These are phyloP conservation scores for Saccharomycopsis selenospora DNA, from an alignment of 805 yeast species.

Conservation along the genomic window DNA sequence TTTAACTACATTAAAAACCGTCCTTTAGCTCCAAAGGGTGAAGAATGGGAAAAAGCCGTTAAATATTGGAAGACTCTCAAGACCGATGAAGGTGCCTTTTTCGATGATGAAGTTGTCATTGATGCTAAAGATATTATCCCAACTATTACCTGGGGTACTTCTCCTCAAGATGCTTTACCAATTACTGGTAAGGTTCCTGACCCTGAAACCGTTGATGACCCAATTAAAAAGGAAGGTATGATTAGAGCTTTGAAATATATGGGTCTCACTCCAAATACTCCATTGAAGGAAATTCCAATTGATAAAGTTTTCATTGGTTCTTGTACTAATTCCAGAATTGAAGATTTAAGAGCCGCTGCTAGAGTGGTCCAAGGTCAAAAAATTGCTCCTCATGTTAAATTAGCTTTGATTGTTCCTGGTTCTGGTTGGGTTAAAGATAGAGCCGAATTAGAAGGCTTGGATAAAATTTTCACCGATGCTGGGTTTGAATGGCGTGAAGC, in stretches of 20 bases:
- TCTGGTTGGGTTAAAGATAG: conserved; percentile 90
- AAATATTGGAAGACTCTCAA: conserved; percentile 83
- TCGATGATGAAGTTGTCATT: conserved; percentile 77
- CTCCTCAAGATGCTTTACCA: conserved; percentile 98
- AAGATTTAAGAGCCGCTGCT: conserved; percentile 95
- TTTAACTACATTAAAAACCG: conserved; percentile 86
- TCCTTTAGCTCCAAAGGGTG: conserved; percentile 92
- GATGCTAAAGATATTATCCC: conserved; percentile 84
- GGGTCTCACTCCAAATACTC: conserved; percentile 82
- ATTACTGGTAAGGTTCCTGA: conserved; percentile 88
- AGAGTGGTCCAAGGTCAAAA: conserved; percentile 83
- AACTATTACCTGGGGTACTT: conserved; percentile 98
- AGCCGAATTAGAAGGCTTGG: conserved; percentile 93
- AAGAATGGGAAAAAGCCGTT: conserved; percentile 91
- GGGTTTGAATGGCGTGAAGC: conserved; percentile 99
- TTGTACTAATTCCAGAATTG: conserved; percentile 96
- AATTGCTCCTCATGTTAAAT: conserved; percentile 72
- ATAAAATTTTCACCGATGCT: conserved; percentile 82
- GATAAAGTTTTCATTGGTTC: conserved; percentile 98
- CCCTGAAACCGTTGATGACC: conserved; percentile 66
- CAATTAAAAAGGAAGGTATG: conserved; percentile 74
- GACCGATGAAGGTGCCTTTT: conserved; percentile 84
- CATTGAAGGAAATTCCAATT: conserved; percentile 62
- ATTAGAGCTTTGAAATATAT: conserved; percentile 87
- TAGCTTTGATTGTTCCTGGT: conserved; percentile 93